phyloP scores from a whole-genome alignment of 177 flowering plant species.

The Tripterygium wilfordii region DNA sequence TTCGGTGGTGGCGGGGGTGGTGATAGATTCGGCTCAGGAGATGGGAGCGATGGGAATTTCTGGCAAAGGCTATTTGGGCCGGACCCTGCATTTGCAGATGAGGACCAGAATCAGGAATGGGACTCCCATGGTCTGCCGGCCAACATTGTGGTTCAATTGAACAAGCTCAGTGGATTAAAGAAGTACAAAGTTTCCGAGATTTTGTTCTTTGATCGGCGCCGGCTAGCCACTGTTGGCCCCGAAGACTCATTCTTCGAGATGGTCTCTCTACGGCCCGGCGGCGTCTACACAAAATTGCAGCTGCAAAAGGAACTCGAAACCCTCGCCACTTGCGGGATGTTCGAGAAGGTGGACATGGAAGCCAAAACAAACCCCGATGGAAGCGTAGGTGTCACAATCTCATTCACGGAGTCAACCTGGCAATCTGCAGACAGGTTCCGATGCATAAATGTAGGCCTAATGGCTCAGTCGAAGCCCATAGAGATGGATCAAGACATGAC shows the following conservation, averaged over 20 bases:
- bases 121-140: slow-evolving; percentile 87
- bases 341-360: slow-evolving; percentile 87
- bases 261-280: slow-evolving; percentile 81
- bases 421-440: slow-evolving; percentile 65
- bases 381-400: slow-evolving; percentile 49
- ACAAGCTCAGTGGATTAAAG: slow-evolving; percentile 78
- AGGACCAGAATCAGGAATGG: slow-evolving; percentile 55
- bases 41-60: background rate
- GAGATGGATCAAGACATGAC: slow-evolving; percentile 93
- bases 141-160: slow-evolving; percentile 67
- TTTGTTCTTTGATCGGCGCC: slow-evolving; percentile 54
- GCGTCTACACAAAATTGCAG: slow-evolving; percentile 73
- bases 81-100: slow-evolving; percentile 50
- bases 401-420: slow-evolving; percentile 84
- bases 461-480: slow-evolving; percentile 76
- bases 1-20: background rate
- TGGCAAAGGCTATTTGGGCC: slow-evolving; percentile 25
- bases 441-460: slow-evolving; percentile 87
- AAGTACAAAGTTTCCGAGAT: slow-evolving; percentile 82
- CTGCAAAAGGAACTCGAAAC: slow-evolving; percentile 86
- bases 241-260: slow-evolving; percentile 96
- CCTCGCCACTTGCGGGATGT: slow-evolving; percentile 89
- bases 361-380: slow-evolving; percentile 81
- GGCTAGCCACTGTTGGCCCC: slow-evolving; percentile 35
- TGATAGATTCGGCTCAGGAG: background rate